Evolutionary conservation across 257 asterid species (phyloP), one percentile per base, ranked within the genome.

Genomic region (Jasminum sambac): DNA sequence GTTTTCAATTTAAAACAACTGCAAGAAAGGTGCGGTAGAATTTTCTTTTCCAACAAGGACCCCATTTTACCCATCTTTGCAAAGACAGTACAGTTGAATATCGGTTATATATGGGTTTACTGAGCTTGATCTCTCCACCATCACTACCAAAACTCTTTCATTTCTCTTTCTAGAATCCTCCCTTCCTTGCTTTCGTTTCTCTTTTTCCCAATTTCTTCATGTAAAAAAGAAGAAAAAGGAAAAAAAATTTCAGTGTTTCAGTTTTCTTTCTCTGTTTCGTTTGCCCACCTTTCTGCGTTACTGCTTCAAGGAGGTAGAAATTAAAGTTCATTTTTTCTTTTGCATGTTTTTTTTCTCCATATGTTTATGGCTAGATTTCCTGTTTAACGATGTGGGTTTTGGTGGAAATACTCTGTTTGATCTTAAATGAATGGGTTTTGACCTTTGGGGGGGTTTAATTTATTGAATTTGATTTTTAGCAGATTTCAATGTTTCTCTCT

Each of bases 71-170:
- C 36, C 21, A 55, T 6, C 34, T 55, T 70, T 9, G 24, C 16
- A 10, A 52, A 30, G 4, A 30, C 25, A 16, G 36, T 30, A 30
- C 36, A 30, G 36, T 30, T 30, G 36, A 1, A 30, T 30, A 30
- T 30, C 36, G 4, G 4, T 30, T 81, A 81, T 70, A 77, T 39
- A 66, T 66, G 36, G 50, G 50, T 72, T 46, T 46, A 61, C 50
- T 11, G 0, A 70, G 25, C 43, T 21, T 36, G 13, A 30, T 40
- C 64, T 74, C 60, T 36, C 39, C 82, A 70, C 64, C 81, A 77
- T 68, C 80, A 71, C 11, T 34, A 24, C 17, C 69, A 24, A 52
- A 64, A 64, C 76, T 66, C 83, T 44, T 78, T 80, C 75, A 66
- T 66, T 71, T 66, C 11, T 2, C 63, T 66, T 44, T 5, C 63